phyloP scores from a whole-genome alignment of 1,284 basidiomycete species.

The Neotropicomus parvogracilis region DNA sequence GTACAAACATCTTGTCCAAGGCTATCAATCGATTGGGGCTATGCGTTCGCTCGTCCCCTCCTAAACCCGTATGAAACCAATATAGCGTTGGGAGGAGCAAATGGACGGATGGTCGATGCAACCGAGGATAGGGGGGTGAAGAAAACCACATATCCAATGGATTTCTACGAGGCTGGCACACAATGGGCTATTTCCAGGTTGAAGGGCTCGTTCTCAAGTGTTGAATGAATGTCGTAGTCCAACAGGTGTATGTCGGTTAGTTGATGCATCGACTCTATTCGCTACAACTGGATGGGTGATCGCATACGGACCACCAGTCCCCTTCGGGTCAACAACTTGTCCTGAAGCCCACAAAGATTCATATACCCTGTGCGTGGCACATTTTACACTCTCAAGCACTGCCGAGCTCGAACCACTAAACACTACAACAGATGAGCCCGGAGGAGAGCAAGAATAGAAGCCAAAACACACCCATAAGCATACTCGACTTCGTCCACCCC shows the following conservation, averaged over 20 bases:
- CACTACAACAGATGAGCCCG: conserved; percentile 25
- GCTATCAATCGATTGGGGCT: conserved; percentile 97
- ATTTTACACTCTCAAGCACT: neutral
- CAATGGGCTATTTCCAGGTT: conserved; percentile 65
- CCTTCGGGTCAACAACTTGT: neutral
- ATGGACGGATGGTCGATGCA: conserved; percentile 57
- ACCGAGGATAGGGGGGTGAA: conserved; percentile 31
- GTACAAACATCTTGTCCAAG: conserved; percentile 96
- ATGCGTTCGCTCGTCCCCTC: conserved; percentile 88
- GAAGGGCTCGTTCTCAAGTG: conserved; percentile 34
- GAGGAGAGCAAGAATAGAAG: neutral
- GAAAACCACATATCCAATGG: conserved; percentile 82
- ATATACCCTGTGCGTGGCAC: neutral
- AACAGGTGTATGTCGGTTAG: neutral
- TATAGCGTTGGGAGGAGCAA: conserved; percentile 74
- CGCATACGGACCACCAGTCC: neutral
- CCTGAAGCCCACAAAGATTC: no score
- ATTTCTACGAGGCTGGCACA: conserved; percentile 85
- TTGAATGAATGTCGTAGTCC: neutral
- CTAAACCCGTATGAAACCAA: conserved; percentile 94
- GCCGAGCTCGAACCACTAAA: conserved; percentile 15
- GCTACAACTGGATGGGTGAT: neutral
- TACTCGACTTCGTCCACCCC: conserved; percentile 87
- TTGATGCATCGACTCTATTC: neutral
- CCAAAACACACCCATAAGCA: conserved; percentile 66